phyloP scores from a whole-genome alignment of 106 monocot genomes.

The Dioscorea zingiberensis region DNA sequence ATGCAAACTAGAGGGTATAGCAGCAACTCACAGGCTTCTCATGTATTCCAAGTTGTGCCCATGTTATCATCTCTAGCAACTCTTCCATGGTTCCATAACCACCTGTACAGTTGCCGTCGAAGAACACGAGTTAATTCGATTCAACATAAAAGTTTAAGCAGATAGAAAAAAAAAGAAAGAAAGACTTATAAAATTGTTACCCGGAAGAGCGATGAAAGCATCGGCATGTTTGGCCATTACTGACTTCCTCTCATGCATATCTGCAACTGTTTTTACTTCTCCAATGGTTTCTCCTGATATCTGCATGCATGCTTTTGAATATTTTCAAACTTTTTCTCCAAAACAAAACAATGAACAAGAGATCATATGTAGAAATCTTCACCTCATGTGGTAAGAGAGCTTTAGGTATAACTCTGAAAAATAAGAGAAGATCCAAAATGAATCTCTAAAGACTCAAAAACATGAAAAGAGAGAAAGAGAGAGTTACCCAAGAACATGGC shows the following conservation, averaged over 20 bases:
- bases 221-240: slow-evolving; percentile 81
- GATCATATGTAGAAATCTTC: too few relatives aligned
- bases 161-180: not conserved
- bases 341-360: not conserved
- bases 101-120: too few relatives aligned
- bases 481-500: slow-evolving; percentile 79
- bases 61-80: slow-evolving; percentile 83
- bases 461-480: too few relatives aligned
- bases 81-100: slow-evolving; percentile 97
- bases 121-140: not conserved
- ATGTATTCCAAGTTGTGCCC: slow-evolving; percentile 89
- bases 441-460: not conserved
- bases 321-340: not conserved
- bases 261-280: slow-evolving; percentile 63
- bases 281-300: slow-evolving; percentile 70
- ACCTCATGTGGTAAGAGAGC: slow-evolving; percentile 60
- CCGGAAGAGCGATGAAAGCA: slow-evolving; percentile 91
- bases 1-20: not conserved
- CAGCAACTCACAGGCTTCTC: slow-evolving; percentile 58
- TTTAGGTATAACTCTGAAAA: slow-evolving; percentile 26
- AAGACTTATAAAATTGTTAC: slow-evolving; percentile 24
- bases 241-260: slow-evolving; percentile 91
- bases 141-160: not conserved
- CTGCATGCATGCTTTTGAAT: slow-evolving; percentile 13
- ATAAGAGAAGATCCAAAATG: not conserved